Conservation (phyloP, 345 rosid species). For the Arabidopsis suecica region DNA sequence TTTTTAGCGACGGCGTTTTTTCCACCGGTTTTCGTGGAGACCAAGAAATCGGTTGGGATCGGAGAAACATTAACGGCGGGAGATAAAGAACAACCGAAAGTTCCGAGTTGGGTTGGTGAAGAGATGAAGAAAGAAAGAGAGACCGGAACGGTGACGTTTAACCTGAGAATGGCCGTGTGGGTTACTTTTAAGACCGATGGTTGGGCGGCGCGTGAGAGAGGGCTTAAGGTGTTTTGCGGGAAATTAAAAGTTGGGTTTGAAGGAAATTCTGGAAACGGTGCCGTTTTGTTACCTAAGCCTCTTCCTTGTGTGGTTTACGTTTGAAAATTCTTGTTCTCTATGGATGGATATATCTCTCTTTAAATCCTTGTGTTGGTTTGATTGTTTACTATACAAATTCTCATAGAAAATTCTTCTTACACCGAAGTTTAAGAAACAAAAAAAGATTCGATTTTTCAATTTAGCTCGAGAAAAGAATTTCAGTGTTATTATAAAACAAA, state of each 20-base stretch:
- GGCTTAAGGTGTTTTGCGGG: slow-evolving; percentile 48
- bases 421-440: neutral
- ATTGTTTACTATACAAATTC: neutral
- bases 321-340: slow-evolving; percentile 26
- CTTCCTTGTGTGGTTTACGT: slow-evolving; percentile 47
- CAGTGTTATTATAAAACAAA: neutral
- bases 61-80: slow-evolving; percentile 44
- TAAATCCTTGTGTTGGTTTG: slow-evolving; percentile 2
- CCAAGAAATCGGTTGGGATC: slow-evolving; percentile 32
- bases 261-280: slow-evolving; percentile 39
- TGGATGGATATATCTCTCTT: neutral
- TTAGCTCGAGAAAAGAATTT: neutral
- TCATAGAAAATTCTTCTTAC: neutral
- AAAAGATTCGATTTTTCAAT: neutral
- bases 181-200: slow-evolving; percentile 43
- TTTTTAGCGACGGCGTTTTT: slow-evolving; percentile 34
- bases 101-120: slow-evolving; percentile 45
- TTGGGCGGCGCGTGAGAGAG: slow-evolving; percentile 47
- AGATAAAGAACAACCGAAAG: slow-evolving; percentile 36
- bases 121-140: slow-evolving; percentile 48
- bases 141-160: slow-evolving; percentile 46
- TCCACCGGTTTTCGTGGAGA: slow-evolving; percentile 42
- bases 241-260: slow-evolving; percentile 40
- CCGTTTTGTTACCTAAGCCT: slow-evolving; percentile 42
- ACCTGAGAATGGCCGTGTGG: slow-evolving; percentile 43